Conservation (phyloP, 768 basidiomycete genomes). For the Serendipita indica region DNA sequence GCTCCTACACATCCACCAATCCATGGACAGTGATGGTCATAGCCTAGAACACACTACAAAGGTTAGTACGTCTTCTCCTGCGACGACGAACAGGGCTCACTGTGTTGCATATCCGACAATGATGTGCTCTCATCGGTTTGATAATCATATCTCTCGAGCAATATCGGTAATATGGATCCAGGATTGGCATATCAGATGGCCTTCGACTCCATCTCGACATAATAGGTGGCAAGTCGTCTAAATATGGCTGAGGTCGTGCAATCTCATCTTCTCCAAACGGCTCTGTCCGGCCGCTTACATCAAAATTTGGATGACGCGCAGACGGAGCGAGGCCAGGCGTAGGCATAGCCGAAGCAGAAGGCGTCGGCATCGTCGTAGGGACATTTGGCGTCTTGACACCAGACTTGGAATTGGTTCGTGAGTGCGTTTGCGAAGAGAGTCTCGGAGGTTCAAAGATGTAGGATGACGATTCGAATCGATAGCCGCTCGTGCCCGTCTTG, state of each 20-base stretch:
- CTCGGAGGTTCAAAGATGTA: conserved; percentile 1
- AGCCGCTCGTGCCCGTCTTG: background rate
- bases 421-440: background rate
- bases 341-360: background rate
- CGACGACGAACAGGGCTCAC: conserved; percentile 29
- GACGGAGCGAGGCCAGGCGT: background rate
- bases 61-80: background rate
- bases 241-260: background rate
- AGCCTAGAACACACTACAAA: conserved; percentile 62
- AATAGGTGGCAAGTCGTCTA: background rate
- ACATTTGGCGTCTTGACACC: background rate
- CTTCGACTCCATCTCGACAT: background rate
- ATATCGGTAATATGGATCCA: conserved; percentile 52
- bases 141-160: conserved; percentile 47
- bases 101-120: conserved; percentile 71
- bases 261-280: background rate
- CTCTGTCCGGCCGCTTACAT: background rate
- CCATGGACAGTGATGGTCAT: conserved; percentile 90
- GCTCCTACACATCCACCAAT: conserved; percentile 92
- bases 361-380: background rate
- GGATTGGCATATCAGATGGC: conserved; percentile 24
- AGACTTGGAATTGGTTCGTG: background rate
- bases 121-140: conserved; percentile 65
- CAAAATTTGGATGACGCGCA: background rate
- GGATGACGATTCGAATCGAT: background rate